Base-by-base conservation (phyloP, 2,329 filamentous ascomycete genomes). In the Penicillium sclerotiorum region DNA sequence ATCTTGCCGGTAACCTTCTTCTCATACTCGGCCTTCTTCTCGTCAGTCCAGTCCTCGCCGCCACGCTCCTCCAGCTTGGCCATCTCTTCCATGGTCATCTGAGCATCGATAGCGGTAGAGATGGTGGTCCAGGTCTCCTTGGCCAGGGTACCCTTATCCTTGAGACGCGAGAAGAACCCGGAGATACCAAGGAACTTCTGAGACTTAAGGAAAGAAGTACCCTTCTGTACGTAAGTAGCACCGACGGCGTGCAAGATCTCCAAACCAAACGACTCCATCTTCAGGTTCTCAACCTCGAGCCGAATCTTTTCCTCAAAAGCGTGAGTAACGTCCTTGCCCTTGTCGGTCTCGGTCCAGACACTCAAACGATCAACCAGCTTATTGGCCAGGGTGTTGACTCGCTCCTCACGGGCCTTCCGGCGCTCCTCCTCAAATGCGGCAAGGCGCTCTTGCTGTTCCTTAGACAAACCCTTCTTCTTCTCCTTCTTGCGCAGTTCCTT, bases 121-220 rank as follows among this genome's bases (percentile, higher is more conserved):
- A 99, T 96, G 23, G 94, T 99, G 67, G 89, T 93, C 94, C 94
- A 99, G 1, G 94, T 97, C 67, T 99, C 94, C 80, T 97, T 97
- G 64, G 95, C 91, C 55, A 97, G 82, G 2, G 88, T 94, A 54
- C 93, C 93, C 83, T 97, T 97, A 73, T 99, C 94, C 77, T 94
- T 95, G 62, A 99, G 82, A 47, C 91, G 84, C 50, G 86, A 90
- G 74, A 96, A 95, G 80, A 99, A 97, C 45, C 94, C 94, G 40
- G 88, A 88, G 56, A 99, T 94, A 48, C 94, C 94, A 51, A 99
- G 85, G 76, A 96, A 95, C 73, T 97, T 97, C 70, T 99, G 94
- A 42, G 88, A 93, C 71, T 96, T 95, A 58, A 99, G 80, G 66
- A 96, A 87, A 1, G 86, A 87, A 1, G 88, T 89, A 3, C 88